These are phyloP conservation scores for Leptographium galeiforme DNA, from an alignment of 2,329 filamentous ascomycete species.

Conservation along the genomic window DNA sequence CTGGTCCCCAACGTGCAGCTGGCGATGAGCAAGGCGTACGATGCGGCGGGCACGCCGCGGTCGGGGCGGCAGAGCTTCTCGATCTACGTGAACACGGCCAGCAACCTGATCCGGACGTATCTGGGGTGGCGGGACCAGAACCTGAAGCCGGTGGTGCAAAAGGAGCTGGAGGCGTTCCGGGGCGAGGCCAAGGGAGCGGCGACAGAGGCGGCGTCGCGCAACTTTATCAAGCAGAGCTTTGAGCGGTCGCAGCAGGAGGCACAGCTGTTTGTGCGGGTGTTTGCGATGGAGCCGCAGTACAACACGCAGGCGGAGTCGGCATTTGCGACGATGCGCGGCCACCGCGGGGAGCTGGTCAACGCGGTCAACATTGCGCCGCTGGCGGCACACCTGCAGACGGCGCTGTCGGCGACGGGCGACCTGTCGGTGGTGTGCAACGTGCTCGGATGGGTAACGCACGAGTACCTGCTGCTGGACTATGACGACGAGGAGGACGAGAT, in stretches of 20 bases:
- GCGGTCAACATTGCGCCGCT: slow-evolving; percentile 40
- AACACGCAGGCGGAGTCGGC: slow-evolving; percentile 34
- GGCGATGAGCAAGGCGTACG: slow-evolving; percentile 37
- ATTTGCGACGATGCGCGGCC: slow-evolving; percentile 34
- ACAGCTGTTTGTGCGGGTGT: slow-evolving; percentile 39
- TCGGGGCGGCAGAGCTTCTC: slow-evolving; percentile 29
- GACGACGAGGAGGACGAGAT: slow-evolving; percentile 22
- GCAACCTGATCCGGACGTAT: slow-evolving; percentile 41
- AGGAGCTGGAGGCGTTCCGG: slow-evolving; percentile 40
- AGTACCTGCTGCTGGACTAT: slow-evolving; percentile 41
- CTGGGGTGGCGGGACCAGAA: slow-evolving; percentile 38
- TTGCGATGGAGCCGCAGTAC: slow-evolving; percentile 40
- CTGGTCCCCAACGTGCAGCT: slow-evolving; percentile 42
- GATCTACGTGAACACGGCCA: slow-evolving; percentile 39
- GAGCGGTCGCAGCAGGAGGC: slow-evolving; percentile 44
- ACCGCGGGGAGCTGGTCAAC: slow-evolving; percentile 38
- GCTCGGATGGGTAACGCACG: slow-evolving; percentile 43
- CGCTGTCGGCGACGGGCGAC: slow-evolving; percentile 32
- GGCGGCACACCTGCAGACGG: slow-evolving; percentile 33
- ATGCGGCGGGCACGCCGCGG: slow-evolving; percentile 33
- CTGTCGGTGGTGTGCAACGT: slow-evolving; percentile 39
- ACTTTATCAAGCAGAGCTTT: slow-evolving; percentile 46
- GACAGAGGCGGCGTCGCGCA: slow-evolving; percentile 41
- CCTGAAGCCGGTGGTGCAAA: slow-evolving; percentile 36
- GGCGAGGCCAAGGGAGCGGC: slow-evolving; percentile 35